Evolutionary conservation across 352 stramenopile genomes (phyloP).

Genomic region (Globisporangium paroecandrum): DNA sequence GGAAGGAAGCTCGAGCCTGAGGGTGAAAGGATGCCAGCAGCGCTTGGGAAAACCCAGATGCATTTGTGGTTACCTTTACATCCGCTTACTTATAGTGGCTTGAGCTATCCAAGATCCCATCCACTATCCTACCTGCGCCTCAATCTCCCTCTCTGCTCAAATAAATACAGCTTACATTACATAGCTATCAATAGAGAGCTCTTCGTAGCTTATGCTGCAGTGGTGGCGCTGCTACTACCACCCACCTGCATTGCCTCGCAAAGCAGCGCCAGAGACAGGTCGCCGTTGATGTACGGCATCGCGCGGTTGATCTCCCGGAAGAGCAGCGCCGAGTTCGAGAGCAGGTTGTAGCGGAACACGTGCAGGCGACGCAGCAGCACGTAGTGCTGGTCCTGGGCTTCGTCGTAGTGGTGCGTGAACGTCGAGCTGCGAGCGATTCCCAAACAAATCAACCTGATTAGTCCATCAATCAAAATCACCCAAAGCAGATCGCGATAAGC

Average conservation of each 20-base stretch:
- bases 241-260: slow-evolving; percentile 18
- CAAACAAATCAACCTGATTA: not conserved
- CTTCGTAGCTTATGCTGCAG: not conserved
- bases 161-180: not conserved
- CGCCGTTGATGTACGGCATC: slow-evolving; percentile 43
- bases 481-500: not conserved
- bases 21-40: too few species aligned
- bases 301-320: slow-evolving; percentile 34
- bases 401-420: not conserved
- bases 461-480: not conserved
- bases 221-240: not conserved
- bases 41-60: too few species aligned
- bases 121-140: not conserved
- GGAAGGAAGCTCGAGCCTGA: too few species aligned
- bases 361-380: slow-evolving; percentile 19
- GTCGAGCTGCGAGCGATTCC: not conserved
- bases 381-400: not conserved
- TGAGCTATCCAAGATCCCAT: too few species aligned
- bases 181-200: not conserved
- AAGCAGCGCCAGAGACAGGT: slow-evolving; percentile 46
- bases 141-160: not conserved
- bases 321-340: slow-evolving; percentile 34
- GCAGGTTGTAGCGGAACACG: slow-evolving; percentile 47
- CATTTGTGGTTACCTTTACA: too few species aligned
- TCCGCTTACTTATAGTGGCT: too few species aligned